A percentile compares a stretch with the other conserved stretches of the same genome.
Conservation (phyloP, 768 basidiomycete species). For the Russula sp. region DNA sequence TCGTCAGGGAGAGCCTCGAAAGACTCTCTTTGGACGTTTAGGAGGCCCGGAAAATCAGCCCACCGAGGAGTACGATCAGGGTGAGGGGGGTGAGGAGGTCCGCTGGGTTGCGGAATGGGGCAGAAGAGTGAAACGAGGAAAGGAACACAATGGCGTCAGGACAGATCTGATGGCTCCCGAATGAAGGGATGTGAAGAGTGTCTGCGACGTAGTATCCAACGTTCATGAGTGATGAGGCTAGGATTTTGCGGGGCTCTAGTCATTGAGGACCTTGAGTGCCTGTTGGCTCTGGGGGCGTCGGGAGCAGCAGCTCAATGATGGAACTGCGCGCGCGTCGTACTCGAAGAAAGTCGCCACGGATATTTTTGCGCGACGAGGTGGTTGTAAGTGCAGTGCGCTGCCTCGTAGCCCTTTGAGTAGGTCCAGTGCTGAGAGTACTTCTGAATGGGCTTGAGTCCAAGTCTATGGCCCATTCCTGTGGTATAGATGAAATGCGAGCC, state of each 20-base stretch:
- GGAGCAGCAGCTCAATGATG: background rate
- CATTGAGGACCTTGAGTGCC: background rate
- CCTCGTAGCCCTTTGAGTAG: slow-evolving; percentile 1
- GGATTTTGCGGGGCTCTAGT: background rate
- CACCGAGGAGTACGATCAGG: slow-evolving; percentile 31
- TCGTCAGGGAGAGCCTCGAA: slow-evolving; percentile 61
- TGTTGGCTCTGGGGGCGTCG: background rate
- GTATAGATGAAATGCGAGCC: background rate
- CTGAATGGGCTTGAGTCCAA: slow-evolving; percentile 4
- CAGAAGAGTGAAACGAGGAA: slow-evolving; percentile 57
- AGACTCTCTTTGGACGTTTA: slow-evolving; percentile 52
- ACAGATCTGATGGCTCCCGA: slow-evolving; percentile 39
- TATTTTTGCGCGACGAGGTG: background rate
- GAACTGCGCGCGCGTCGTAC: slow-evolving; percentile 3
- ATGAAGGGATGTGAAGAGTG: slow-evolving; percentile 35
- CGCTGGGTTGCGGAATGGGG: slow-evolving; percentile 15
- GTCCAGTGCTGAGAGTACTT: background rate
- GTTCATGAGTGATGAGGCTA: background rate
- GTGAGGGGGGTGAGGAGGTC: slow-evolving; percentile 11
- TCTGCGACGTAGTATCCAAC: slow-evolving; percentile 39
- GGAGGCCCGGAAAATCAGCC: slow-evolving; percentile 58
- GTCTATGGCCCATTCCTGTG: background rate
- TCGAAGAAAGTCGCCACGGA: background rate
- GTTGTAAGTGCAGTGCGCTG: background rate
- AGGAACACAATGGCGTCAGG: slow-evolving; percentile 52